These are phyloP conservation scores for Fusarium luffae DNA, from an alignment of 2,329 filamentous ascomycete species.

Conservation along the genomic window DNA sequence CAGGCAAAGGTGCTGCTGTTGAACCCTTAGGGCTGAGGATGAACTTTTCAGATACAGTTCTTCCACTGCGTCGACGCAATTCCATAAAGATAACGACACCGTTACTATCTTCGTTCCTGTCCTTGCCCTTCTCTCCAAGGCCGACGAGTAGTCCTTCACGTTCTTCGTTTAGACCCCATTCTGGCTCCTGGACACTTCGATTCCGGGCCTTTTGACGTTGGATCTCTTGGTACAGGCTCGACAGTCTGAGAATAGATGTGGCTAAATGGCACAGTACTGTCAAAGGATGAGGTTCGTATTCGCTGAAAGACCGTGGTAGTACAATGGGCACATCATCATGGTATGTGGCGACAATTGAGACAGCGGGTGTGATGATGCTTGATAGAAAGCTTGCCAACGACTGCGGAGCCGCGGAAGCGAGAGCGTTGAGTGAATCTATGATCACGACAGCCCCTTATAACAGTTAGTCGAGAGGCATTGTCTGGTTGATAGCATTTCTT, in stretches of 20 bases:
- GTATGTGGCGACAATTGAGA: slow-evolving; percentile 82
- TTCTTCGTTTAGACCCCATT: slow-evolving; percentile 81
- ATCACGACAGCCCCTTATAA: slow-evolving; percentile 76
- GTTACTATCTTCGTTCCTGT: slow-evolving; percentile 48
- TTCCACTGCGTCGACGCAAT: slow-evolving; percentile 82
- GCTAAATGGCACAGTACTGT: slow-evolving; percentile 83
- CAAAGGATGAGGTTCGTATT: slow-evolving; percentile 76
- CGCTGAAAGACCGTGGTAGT: slow-evolving; percentile 55
- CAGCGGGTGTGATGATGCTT: slow-evolving; percentile 70
- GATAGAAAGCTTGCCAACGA: slow-evolving; percentile 76
- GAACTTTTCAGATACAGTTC: slow-evolving; percentile 77
- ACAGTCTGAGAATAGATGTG: slow-evolving; percentile 83
- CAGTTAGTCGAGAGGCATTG: slow-evolving; percentile 21
- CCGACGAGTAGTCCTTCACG: slow-evolving; percentile 83
- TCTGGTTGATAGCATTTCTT: not conserved
- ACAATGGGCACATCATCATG: slow-evolving; percentile 80
- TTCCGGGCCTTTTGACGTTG: slow-evolving; percentile 79
- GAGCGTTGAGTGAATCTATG: slow-evolving; percentile 80
- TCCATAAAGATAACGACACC: slow-evolving; percentile 86
- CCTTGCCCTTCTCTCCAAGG: slow-evolving; percentile 62
- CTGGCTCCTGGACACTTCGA: slow-evolving; percentile 78
- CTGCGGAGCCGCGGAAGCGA: slow-evolving; percentile 65
- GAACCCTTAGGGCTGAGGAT: slow-evolving; percentile 56
- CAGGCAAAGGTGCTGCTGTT: slow-evolving; percentile 33
- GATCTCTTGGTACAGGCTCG: slow-evolving; percentile 79